Conservation (phyloP, 495 filamentous ascomycete genomes). For the Sphaerosporella brunnea region DNA sequence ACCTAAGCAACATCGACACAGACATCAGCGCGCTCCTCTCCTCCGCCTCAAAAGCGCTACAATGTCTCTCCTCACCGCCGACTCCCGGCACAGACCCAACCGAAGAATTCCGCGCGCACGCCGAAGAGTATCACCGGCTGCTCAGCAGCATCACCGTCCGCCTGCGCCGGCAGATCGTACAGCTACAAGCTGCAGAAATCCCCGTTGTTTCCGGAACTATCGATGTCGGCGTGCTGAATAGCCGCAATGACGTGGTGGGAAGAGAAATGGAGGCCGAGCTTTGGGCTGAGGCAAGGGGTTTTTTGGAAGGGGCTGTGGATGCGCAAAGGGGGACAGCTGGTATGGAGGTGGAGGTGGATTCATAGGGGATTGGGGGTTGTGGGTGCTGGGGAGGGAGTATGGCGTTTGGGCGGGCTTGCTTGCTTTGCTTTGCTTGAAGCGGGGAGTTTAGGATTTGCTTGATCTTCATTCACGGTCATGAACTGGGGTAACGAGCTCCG, state of each 20-base stretch:
- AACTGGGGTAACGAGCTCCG: too few species aligned
- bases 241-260: conserved; percentile 45
- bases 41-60: conserved; percentile 17
- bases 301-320: conserved; percentile 11
- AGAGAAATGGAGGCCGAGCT: conserved; percentile 49
- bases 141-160: conserved; percentile 40
- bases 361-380: neutral
- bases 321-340: conserved; percentile 1
- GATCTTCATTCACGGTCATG: too few species aligned
- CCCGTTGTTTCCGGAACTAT: conserved; percentile 32
- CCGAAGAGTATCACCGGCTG: conserved; percentile 40
- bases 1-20: conserved; percentile 2
- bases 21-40: conserved; percentile 22
- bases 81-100: conserved; percentile 28
- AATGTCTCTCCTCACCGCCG: conserved; percentile 14
- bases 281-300: conserved; percentile 35
- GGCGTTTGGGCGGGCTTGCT: conserved; percentile 1
- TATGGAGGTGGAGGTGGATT: conserved; percentile 6
- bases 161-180: conserved; percentile 44
- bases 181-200: conserved; percentile 44
- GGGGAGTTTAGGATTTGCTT: too few species aligned
- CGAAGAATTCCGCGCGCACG: conserved; percentile 34
- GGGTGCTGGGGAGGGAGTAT: conserved; percentile 2
- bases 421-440: too few species aligned
- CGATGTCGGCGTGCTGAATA: conserved; percentile 57